These are phyloP conservation scores for Dujonia santamariae DNA, from an alignment of 1,139 yeast genomes.

Conservation along the genomic window DNA sequence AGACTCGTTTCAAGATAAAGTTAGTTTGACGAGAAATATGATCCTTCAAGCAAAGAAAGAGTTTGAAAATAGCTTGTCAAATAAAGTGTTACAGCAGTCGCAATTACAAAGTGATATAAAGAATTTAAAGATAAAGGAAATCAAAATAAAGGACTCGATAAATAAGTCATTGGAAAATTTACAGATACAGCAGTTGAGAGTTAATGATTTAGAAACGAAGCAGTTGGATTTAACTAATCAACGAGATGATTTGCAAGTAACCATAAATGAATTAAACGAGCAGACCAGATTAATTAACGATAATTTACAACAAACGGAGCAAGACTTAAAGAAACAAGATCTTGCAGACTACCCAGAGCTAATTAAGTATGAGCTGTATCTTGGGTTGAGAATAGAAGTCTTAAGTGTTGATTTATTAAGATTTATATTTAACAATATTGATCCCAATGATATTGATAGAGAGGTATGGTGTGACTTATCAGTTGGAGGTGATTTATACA, in stretches of 20 bases:
- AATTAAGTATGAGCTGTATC: conserved; percentile 39
- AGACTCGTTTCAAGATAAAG: conserved; percentile 20
- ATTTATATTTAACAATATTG: conserved; percentile 43
- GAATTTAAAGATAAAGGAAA: conserved; percentile 17
- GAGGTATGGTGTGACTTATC: conserved; percentile 37
- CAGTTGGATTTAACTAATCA: conserved; percentile 18
- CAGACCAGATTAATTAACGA: conserved; percentile 20
- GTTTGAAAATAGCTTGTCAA: conserved; percentile 25
- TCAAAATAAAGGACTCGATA: conserved; percentile 19
- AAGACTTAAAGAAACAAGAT: conserved; percentile 22
- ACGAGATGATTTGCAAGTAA: conserved; percentile 22
- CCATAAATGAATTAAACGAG: conserved; percentile 23
- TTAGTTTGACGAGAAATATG: conserved; percentile 24
- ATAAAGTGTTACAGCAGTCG: conserved; percentile 25
- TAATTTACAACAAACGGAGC: conserved; percentile 17
- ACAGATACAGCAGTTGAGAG: conserved; percentile 24
- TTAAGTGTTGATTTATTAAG: conserved; percentile 31
- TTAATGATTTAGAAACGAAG: conserved; percentile 24
- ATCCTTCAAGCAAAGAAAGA: conserved; percentile 28
- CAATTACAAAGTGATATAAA: conserved; percentile 23
- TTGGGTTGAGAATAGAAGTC: conserved; percentile 46
- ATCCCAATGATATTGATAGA: conserved; percentile 32
- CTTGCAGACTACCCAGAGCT: conserved; percentile 38
- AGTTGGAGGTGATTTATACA: conserved; percentile 33
- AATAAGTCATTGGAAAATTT: conserved; percentile 16